Evolutionary conservation across 1,284 basidiomycete genomes (phyloP), one percentile per base, ranked within the genome.

Genomic region (Naganishia albida): DNA sequence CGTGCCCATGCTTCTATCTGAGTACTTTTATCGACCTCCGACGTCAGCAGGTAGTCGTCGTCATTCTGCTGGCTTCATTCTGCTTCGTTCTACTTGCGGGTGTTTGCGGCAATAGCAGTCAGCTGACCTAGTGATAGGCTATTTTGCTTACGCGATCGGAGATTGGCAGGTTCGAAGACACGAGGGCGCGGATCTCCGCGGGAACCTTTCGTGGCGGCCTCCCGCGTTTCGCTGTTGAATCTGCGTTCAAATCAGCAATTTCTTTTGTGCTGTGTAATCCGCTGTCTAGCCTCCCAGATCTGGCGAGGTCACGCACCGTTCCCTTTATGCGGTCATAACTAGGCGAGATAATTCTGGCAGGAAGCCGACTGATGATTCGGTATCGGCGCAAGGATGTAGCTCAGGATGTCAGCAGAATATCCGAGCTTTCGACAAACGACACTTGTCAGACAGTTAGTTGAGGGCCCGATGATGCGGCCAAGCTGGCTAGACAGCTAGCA

Each of bases 321-420:
- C 34, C 16, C 28, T 20, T 26, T 30, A 8, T 44, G 40, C 54
- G 25, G 54, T 34, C 40, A 30, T 56, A 46, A 23, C 26, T 18
- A 44, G 40, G 54, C 54, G 25, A 34, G 10, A 38, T 57, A 57
- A n/a, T 20, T 12, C 4, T 34, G 34, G 34, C 10, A 20, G 38
- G 34, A 40, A 30, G 34, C 46, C 38, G 57, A 28, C 18, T 26
- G n/a, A 8, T 51, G 20, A 12, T 28, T 60, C 46, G 57, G 34
- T 50, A 38, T 40, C 46, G 38, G 20, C 23, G 49, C 46, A 50
- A 40, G 30, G 46, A 49, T 39, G n/a, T n/a, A n/a, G n/a, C n/a
- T n/a, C n/a, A n/a, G n/a, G n/a, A n/a, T 46, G 57, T 60, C 57
- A 60, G 57, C 57, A 49, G 18, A 39, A 50, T n/a, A 50, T 42